Percentiles rank a stretch among this genome's conserved stretches.
These are phyloP conservation scores for Prunus yedoensis DNA, from an alignment of 331 rosid species.

Conservation along the genomic window DNA sequence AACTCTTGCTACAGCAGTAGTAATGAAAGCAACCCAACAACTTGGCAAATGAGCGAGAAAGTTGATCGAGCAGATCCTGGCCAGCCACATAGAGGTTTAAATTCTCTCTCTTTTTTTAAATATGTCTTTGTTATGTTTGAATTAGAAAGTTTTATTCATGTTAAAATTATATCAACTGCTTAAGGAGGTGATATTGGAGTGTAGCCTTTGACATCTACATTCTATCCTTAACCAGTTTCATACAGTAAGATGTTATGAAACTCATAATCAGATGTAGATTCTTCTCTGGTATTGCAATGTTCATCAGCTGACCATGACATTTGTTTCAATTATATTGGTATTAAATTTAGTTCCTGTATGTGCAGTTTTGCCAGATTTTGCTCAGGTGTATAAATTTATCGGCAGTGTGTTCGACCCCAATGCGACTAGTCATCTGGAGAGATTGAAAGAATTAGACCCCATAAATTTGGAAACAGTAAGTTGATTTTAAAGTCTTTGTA, in stretches of 20 bases:
- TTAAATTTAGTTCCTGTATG: slow-evolving; percentile 6
- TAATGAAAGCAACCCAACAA: slow-evolving; percentile 56
- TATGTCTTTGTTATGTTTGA: neutral
- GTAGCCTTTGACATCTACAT: neutral
- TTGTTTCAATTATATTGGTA: slow-evolving; percentile 10
- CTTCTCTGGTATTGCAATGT: neutral
- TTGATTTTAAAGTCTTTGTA: slow-evolving; percentile 5
- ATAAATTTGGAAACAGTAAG: slow-evolving; percentile 85
- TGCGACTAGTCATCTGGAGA: slow-evolving; percentile 62
- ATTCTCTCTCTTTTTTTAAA: neutral
- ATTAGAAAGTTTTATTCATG: neutral
- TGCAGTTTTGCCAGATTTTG: slow-evolving; percentile 86
- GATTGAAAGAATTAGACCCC: slow-evolving; percentile 75
- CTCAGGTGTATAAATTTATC: slow-evolving; percentile 76
- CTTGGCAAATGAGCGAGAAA: slow-evolving; percentile 39
- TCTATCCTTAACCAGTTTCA: neutral
- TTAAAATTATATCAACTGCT: neutral
- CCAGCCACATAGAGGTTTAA: slow-evolving; percentile 54
- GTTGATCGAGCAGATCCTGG: slow-evolving; percentile 30
- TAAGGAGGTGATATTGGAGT: slow-evolving; percentile 2
- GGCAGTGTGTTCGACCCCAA: slow-evolving; percentile 88
- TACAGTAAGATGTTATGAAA: neutral
- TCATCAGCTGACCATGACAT: slow-evolving; percentile 8
- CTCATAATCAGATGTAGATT: neutral
- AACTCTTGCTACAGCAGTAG: slow-evolving; percentile 65